Conservation (phyloP, 169 alveolate genomes). For the Plasmodium malariae region DNA sequence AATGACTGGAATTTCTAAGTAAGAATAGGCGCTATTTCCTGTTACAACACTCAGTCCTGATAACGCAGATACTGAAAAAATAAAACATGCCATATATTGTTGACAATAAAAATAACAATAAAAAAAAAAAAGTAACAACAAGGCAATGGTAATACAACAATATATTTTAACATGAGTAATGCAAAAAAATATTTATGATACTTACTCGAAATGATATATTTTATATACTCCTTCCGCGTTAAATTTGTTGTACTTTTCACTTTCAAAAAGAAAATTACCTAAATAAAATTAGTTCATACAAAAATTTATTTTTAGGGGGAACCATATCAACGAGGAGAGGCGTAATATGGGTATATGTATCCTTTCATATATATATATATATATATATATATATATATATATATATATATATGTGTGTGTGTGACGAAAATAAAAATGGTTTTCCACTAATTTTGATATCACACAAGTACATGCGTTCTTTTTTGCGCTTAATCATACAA, state of each 20-base stretch:
- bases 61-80: slow-evolving; percentile 31
- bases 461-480: no score
- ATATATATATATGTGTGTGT: no score
- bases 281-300: neutral
- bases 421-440: no score
- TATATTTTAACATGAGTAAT: no score
- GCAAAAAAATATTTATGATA: neutral
- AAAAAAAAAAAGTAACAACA: neutral
- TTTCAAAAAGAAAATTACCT: slow-evolving; percentile 44
- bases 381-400: no score
- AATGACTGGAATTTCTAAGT: slow-evolving; percentile 47
- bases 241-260: slow-evolving; percentile 56
- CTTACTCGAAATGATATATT: slow-evolving; percentile 61
- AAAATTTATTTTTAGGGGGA: neutral
- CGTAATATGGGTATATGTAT: no score
- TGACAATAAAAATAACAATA: neutral
- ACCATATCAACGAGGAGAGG: no score
- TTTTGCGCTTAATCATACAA: no score
- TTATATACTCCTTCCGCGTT: slow-evolving; percentile 55
- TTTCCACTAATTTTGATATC: no score
- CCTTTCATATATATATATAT: no score
- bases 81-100: no score
- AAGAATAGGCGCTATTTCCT: slow-evolving; percentile 50
- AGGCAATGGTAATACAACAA: no score
- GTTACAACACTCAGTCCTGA: slow-evolving; percentile 31